Base-by-base conservation (phyloP, 1,139 yeast genomes). In the Wickerhamiella infanticola region DNA sequence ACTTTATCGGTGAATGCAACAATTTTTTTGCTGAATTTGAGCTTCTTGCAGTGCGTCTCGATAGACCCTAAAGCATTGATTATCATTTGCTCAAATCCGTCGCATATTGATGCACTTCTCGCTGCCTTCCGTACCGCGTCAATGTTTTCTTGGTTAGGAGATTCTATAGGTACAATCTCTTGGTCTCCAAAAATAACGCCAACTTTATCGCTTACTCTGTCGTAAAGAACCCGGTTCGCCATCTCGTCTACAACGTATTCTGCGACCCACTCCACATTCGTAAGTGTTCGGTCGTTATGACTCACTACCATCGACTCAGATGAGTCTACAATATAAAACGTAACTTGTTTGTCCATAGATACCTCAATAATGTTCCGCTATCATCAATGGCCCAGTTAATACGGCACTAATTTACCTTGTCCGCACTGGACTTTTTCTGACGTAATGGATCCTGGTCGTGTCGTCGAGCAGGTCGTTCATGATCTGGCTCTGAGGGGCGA, bases 151-250 rank as follows among this genome's bases (percentile, higher is more conserved):
- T 31, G 33, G 23, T 25, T 6, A 24, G 40, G 40, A 11, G 40
- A 13, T 3, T 24, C 31, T 9, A 38, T 9, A 3, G 40, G 40
- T 31, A 38, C 7, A 9, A 38, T 31, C 4, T 25, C 25, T 5
- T 18, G 11, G 5, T 29, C 62, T 7, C 7, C 7, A 11, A 39
- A n/a, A 23, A 39, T 29, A 3, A 77, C 58, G 0, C 77, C 73
- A 1, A 77, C 66, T 39, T 64, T 63, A 53, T 79, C 85, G 3
- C 77, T 71, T 55, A 77, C 77, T 41, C 83, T 65, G 4, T 69
- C 79, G 45, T 69, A 64, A 36, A 67, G 42, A 8, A 68, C 55
- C 56, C 59, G 37, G n/a, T 43, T 41, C n/a, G 40, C 41, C 4
- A 42, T 29, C 18, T 39, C 40, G 47, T 44, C 24, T 5, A 33